A percentile compares a stretch with the other conserved stretches of the same genome.
phyloP scores from a whole-genome alignment of 2,329 filamentous ascomycete species.

The Camptophora hylomeconis region DNA sequence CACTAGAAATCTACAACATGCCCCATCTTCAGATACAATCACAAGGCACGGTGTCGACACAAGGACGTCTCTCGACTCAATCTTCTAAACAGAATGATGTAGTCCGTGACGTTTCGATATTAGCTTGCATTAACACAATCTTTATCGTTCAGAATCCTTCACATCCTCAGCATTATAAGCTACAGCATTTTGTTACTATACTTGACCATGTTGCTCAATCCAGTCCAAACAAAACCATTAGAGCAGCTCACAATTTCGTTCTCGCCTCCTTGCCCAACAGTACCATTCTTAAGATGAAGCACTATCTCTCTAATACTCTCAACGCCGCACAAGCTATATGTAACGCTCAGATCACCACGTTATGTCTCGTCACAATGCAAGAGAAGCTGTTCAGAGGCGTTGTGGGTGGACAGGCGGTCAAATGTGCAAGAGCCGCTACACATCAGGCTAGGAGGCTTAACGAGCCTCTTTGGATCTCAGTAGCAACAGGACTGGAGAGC shows the following conservation, averaged over 20 bases:
- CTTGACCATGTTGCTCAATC: slow-evolving; percentile 53
- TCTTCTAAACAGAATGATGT: too few relatives aligned
- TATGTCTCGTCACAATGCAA: slow-evolving; percentile 76
- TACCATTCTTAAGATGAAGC: slow-evolving; percentile 66
- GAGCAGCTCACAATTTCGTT: slow-evolving; percentile 64
- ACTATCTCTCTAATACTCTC: slow-evolving; percentile 61
- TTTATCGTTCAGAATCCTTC: slow-evolving; percentile 57
- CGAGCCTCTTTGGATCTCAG: slow-evolving; percentile 65
- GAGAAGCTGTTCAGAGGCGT: slow-evolving; percentile 69
- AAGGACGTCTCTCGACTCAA: too few relatives aligned
- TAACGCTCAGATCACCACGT: slow-evolving; percentile 70
- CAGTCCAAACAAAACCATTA: slow-evolving; percentile 62
- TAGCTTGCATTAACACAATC: slow-evolving; percentile 51
- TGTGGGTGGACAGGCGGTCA: slow-evolving; percentile 66
- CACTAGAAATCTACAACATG: slow-evolving; percentile 51
- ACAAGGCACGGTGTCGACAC: not conserved
- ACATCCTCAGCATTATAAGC: slow-evolving; percentile 45
- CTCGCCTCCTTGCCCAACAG: slow-evolving; percentile 53
- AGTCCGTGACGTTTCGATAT: slow-evolving; percentile 51
- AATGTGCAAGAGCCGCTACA: slow-evolving; percentile 58
- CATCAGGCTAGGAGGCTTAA: slow-evolving; percentile 57
- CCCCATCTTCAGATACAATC: slow-evolving; percentile 11
- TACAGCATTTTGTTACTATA: slow-evolving; percentile 44
- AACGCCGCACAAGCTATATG: slow-evolving; percentile 53
- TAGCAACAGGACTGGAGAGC: slow-evolving; percentile 65